phyloP scores from a whole-genome alignment of 2,329 filamentous ascomycete genomes.

The Ophiostoma himal-ulmi region DNA sequence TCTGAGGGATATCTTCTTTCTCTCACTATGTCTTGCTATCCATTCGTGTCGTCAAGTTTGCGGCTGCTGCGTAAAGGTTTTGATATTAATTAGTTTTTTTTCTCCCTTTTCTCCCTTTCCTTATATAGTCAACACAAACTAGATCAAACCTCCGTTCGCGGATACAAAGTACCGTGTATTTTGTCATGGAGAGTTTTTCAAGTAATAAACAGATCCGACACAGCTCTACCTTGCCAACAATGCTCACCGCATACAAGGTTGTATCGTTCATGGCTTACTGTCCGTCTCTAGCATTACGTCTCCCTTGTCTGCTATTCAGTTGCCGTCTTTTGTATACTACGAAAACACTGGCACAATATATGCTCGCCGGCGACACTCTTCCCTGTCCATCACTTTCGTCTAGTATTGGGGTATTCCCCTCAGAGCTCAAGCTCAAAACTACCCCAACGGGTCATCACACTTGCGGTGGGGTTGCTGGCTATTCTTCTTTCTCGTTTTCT shows the following conservation, averaged over 20 bases:
- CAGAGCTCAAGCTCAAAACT: not conserved
- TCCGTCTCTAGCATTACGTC: not conserved
- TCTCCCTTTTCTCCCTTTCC: not conserved
- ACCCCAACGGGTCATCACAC: not conserved
- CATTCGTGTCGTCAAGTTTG: not conserved
- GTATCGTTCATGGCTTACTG: not conserved
- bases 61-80: not conserved
- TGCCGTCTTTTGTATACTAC: not conserved
- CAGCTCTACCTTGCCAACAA: not conserved
- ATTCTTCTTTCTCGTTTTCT: not conserved
- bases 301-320: not conserved
- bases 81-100: not conserved
- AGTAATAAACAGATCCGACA: not conserved
- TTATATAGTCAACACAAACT: not conserved
- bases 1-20: not conserved
- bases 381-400: not conserved
- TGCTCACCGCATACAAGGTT: not conserved
- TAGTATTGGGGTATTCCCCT: not conserved
- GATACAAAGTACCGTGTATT: not conserved
- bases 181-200: not conserved
- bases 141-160: not conserved
- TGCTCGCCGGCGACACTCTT: not conserved
- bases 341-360: not conserved
- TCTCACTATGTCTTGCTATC: not conserved
- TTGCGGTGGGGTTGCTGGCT: not conserved